A percentile compares a stretch with the other conserved stretches of the same genome.
These are phyloP conservation scores for Boletus fagicola DNA, from an alignment of 768 basidiomycete genomes.

Conservation along the genomic window DNA sequence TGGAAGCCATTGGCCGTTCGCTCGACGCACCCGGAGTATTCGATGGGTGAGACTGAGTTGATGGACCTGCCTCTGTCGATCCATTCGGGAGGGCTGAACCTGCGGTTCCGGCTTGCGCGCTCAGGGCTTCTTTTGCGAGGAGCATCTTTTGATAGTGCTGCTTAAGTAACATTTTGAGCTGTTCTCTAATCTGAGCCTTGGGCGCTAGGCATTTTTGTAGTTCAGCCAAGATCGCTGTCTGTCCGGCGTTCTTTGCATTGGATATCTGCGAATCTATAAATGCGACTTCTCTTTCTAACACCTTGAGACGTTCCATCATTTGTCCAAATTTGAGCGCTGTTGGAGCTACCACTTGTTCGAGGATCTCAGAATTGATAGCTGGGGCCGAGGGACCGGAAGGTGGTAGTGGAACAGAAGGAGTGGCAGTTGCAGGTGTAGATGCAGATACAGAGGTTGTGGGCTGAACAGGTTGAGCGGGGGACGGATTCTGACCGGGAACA, in stretches of 20 bases:
- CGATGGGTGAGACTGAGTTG: conserved; percentile 10
- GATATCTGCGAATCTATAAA: conserved; percentile 16
- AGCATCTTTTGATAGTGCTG: conserved; percentile 17
- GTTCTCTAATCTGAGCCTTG: conserved; percentile 7
- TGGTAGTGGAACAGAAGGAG: conserved; percentile 8
- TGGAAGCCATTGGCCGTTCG: conserved; percentile 4
- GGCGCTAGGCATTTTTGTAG: conserved; percentile 11
- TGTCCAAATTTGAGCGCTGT: conserved; percentile 19
- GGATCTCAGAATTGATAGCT: conserved; percentile 1
- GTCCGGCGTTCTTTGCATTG: conserved; percentile 18
- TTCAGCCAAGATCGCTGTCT: conserved; percentile 7
- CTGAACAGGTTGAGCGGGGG: conserved; percentile 13
- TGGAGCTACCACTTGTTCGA: conserved; percentile 16
- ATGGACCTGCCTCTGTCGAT: conserved; percentile 9
- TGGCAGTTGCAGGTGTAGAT: conserved; percentile 9
- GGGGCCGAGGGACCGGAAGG: conserved; percentile 10
- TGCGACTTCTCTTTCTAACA: conserved; percentile 17
- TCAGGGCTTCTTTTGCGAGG: conserved; percentile 12
- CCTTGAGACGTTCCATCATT: conserved; percentile 23
- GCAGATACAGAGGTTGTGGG: neutral
- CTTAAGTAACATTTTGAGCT: conserved; percentile 15
- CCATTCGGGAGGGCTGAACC: conserved; percentile 4
- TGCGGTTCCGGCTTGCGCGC: conserved; percentile 3
- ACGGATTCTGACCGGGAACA: neutral
- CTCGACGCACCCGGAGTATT: conserved; percentile 3